phyloP scores from a whole-genome alignment of 2,329 filamentous ascomycete species.

The Magnaporthales sp. region DNA sequence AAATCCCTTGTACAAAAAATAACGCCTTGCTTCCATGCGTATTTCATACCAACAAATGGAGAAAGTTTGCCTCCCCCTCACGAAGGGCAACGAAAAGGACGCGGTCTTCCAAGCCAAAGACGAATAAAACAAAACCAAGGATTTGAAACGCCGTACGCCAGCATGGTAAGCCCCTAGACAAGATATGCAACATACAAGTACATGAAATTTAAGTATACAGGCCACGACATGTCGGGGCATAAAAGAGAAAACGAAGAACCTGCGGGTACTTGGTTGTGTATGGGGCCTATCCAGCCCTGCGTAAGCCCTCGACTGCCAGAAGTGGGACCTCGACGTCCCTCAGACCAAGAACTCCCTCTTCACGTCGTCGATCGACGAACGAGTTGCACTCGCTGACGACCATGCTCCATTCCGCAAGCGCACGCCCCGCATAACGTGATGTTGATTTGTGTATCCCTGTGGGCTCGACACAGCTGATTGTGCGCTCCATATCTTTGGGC shows the following conservation, averaged over 20 bases:
- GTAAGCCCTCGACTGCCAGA: conserved; percentile 54
- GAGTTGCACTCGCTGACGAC: conserved; percentile 73
- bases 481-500: conserved; percentile 3
- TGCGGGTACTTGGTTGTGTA: background rate
- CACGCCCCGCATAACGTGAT: conserved; percentile 58
- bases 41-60: background rate
- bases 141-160: background rate
- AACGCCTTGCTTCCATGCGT: background rate
- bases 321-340: conserved; percentile 61
- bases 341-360: conserved; percentile 61
- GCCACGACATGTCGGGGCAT: background rate
- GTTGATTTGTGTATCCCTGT: conserved; percentile 33
- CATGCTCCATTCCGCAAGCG: conserved; percentile 70
- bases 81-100: background rate
- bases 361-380: conserved; percentile 67
- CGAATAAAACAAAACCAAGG: background rate
- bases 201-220: background rate
- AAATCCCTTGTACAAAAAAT: too few species aligned
- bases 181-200: background rate
- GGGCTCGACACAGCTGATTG: conserved; percentile 37
- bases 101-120: background rate
- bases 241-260: background rate
- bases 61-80: background rate
- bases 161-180: background rate
- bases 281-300: conserved; percentile 5